Percentiles rank a stretch among this genome's conserved stretches.
Evolutionary conservation across 176 grass and related monocot species (phyloP).

Genomic region (Paspalum notatum): DNA sequence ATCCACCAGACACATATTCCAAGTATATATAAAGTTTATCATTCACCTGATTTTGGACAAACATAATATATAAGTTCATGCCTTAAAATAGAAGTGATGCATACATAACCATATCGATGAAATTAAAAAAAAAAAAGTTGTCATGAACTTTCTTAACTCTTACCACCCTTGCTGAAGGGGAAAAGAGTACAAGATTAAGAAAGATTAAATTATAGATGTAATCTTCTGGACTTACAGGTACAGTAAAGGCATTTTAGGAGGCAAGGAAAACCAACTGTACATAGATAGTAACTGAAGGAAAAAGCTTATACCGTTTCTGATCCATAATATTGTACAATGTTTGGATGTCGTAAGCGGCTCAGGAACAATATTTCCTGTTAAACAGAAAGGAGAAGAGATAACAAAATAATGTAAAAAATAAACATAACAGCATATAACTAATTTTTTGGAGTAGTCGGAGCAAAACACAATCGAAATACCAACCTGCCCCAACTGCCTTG

Average conservation of each 20-base stretch:
- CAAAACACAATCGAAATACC: conserved; percentile 16
- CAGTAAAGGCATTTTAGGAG: not conserved
- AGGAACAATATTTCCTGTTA: conserved; percentile 93
- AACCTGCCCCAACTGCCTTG: conserved; percentile 92
- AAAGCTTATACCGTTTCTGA: conserved; percentile 83
- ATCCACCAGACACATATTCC: conserved; percentile 99
- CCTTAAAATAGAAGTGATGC: conserved; percentile 7
- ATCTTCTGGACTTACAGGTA: conserved; percentile 33
- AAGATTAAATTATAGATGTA: conserved; percentile 20
- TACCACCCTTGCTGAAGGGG: conserved; percentile 19
- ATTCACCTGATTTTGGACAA: conserved; percentile 64
- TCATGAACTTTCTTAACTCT: not conserved
- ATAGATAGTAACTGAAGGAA: conserved; percentile 35
- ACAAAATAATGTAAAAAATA: conserved; percentile 13
- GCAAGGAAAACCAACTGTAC: conserved; percentile 32
- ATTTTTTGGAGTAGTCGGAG: not conserved
- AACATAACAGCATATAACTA: conserved; percentile 9
- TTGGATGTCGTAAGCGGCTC: conserved; percentile 88
- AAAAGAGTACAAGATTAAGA: not conserved
- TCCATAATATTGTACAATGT: conserved; percentile 97
- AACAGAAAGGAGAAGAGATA: conserved; percentile 30
- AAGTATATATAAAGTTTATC: conserved; percentile 97
- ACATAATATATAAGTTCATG: conserved; percentile 37
- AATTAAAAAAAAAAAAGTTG: conserved; percentile 17
- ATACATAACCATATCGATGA: conserved; percentile 31